A percentile compares a stretch with the other conserved stretches of the same genome.
These are phyloP conservation scores for Ligustrum vulgare DNA, from an alignment of 257 asterid species.

Conservation along the genomic window DNA sequence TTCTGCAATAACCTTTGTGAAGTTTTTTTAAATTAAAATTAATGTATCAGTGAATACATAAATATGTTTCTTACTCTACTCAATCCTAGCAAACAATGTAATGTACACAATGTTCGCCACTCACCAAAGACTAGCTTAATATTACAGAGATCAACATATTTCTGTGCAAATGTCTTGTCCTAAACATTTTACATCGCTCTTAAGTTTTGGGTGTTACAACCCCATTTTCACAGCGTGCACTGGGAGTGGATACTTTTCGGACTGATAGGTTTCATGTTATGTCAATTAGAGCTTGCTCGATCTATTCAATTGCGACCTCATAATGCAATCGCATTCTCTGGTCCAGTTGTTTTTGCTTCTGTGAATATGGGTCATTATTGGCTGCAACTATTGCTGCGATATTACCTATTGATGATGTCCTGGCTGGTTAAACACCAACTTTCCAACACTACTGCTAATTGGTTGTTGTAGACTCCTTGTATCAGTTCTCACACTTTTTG, in stretches of 20 bases:
- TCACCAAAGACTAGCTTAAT: slow-evolving; percentile 39
- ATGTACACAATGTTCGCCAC: slow-evolving; percentile 39
- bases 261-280: no score
- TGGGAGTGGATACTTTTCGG: slow-evolving; percentile 9
- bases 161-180: slow-evolving; percentile 30
- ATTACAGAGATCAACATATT: slow-evolving; percentile 43
- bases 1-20: neutral
- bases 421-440: slow-evolving; percentile 27
- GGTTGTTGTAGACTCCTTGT: slow-evolving; percentile 43
- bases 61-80: slow-evolving; percentile 29
- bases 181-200: slow-evolving; percentile 34
- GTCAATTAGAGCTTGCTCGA: no score
- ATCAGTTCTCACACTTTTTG: slow-evolving; percentile 37
- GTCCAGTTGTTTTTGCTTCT: no score
- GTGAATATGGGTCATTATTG: slow-evolving; percentile 30
- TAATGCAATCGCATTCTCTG: no score
- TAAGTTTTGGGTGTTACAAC: slow-evolving; percentile 45
- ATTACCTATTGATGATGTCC: slow-evolving; percentile 37
- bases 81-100: slow-evolving; percentile 37
- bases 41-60: slow-evolving; percentile 25
- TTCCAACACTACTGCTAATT: slow-evolving; percentile 52
- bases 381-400: slow-evolving; percentile 28
- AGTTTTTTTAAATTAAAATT: neutral
- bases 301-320: no score
- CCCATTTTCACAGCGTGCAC: slow-evolving; percentile 48